Evolutionary conservation across 768 basidiomycete species (phyloP), one percentile per base, ranked within the genome.

Genomic region (Lactarius hengduanensis): DNA sequence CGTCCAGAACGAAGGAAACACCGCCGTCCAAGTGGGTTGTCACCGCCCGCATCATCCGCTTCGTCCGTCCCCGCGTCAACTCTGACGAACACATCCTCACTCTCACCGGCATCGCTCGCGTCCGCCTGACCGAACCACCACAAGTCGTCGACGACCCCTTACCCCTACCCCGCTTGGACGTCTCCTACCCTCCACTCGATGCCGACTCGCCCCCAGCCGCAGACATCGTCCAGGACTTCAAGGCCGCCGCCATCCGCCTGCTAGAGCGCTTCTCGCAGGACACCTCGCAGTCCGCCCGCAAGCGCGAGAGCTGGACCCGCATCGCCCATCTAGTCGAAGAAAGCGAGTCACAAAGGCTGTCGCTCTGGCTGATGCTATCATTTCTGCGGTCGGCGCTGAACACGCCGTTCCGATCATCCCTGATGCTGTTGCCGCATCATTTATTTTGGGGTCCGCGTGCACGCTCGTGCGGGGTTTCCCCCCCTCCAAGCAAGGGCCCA

Each of bases 321-420:
- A 85, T 91, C 61, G 81, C 87, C 3, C 78, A 77, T 36, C 88
- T 92, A 84, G 79, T 92, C 11, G 90, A 92, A 66, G 89, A 93
- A 45, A 81, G 87, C 18, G 82, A 86, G 0, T 82, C 84, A 70
- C 81, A 83, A 79, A 85, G 34, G 84, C 87, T 0, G 83, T 85
- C 6, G 90, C 88, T 84, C 86, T 92, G 82, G 89, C 90, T 0
- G 91, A 93, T 71, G 85, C 91, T 15, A 81, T 93, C 40, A 81
- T 92, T 18, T 82, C 87, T 10, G 74, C 76, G 22, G 76, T 88
- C n/a, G 83, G 84, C 60, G 83, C 81, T 3, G 89, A 89, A 61
- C 89, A 89, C 69, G 77, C 77, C 34, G 54, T 36, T 36, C 36
- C 36, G 36, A 7, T 4, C 38, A 0, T 28, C 13, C 26, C n/a